Evolutionary conservation across 257 asterid genomes (phyloP).

Genomic region (Gentiana macrophylla): DNA sequence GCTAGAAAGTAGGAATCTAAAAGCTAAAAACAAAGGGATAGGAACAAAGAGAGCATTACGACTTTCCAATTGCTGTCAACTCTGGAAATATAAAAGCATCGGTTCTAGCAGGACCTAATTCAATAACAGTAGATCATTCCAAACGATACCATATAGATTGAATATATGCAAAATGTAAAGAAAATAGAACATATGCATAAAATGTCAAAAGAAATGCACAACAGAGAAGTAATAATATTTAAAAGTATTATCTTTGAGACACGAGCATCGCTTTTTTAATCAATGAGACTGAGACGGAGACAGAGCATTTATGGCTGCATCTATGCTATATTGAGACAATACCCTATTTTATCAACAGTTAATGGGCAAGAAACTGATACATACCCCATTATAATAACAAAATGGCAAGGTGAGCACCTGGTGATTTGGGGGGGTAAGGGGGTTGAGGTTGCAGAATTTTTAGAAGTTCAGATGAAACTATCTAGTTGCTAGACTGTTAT

Average conservation of each 20-base stretch:
- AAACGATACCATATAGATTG: neutral
- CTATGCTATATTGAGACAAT: too few species aligned
- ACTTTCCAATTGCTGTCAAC: conserved; percentile 85
- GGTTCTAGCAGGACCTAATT: conserved; percentile 49
- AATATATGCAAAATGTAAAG: neutral
- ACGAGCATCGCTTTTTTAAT: too few species aligned
- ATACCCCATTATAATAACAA: neutral
- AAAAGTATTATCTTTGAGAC: too few species aligned
- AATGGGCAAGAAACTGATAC: neutral
- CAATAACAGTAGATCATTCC: neutral
- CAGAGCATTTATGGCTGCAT: too few species aligned
- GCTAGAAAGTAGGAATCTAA: neutral
- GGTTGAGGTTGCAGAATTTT: too few species aligned
- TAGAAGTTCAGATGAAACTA: too few species aligned
- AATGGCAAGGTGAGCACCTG: neutral
- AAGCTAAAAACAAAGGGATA: neutral
- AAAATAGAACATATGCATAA: neutral
- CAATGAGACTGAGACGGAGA: conserved; percentile 2
- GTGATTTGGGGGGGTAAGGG: too few species aligned
- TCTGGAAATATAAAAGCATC: conserved; percentile 64
- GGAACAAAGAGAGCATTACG: conserved; percentile 3
- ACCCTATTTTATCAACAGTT: too few species aligned
- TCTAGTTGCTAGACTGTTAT: neutral
- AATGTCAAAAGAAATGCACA: neutral
- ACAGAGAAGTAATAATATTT: too few species aligned